Base-by-base conservation (phyloP, 352 stramenopile species). In the Phytophthora pluvialis region DNA sequence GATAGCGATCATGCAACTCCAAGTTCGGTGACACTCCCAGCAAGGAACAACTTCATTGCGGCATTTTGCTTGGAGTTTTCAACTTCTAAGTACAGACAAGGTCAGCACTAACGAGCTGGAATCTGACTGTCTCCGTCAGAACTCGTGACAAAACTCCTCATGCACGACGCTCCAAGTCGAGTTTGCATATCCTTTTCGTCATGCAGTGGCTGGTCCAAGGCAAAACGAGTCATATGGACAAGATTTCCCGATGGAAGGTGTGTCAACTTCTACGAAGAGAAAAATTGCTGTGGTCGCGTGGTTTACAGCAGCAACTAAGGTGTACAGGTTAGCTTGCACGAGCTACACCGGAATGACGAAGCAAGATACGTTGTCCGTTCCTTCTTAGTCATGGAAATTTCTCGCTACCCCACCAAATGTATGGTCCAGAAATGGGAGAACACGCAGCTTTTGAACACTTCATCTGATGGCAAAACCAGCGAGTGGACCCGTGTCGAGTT, bases 131-230 rank as follows among this genome's bases (percentile, higher is more conserved):
- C 15, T 28, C 42, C 8, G 18, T 48, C 26, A 12, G 18, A 31
- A 48, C 35, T 16, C 35, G 53, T 33, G 16, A 29, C 15, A 63
- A 45, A 25, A 21, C 11, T 7, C 21, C 13, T 55, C 5, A 46
- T 60, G 53, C 52, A 52, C 18, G 53, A 60, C 4, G 40, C 53
- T 25, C 53, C 53, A 16, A 39, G 16, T 18, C 53, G 52, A 44
- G 28, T 43, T 7, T 60, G 40, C 10, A 3, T 52, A 9, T 3
- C 31, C 7, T 35, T 35, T 35, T 35, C 31, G 31, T 7, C 31
- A 11, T 31, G 31, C 52, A 18, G 21, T 28, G 21, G 39, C 7
- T 51, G 52, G 38, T 11, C 4, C 4, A 51, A 42, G 28, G 29
- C 52, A 6, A 51, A 40, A 3, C 10, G 52, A 5, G 52, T 60